Base-by-base conservation (phyloP, 306 rosid species). In the Mucuna pruriens region DNA sequence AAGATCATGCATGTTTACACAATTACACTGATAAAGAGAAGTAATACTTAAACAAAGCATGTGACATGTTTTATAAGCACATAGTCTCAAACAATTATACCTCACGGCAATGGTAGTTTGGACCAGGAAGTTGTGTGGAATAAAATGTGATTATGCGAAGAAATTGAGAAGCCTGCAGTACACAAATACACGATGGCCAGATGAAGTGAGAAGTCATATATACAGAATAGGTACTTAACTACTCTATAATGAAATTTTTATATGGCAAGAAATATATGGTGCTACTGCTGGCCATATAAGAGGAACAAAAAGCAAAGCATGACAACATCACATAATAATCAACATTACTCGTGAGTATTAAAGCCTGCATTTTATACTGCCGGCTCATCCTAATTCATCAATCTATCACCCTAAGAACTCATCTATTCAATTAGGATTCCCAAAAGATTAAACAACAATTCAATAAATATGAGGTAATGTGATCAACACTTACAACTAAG, bases 41-140 rank as follows among this genome's bases (percentile, higher is more conserved):
- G 49, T 29, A 31, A 42, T 3, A 34, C 11, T 34, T 36, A 17
- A 78, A 49, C 31, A 76, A 65, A 12, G 39, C 49, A 76, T 9
- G 51, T 17, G 20, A 57, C 42, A 57, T 46, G 23, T 16, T 31
- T 77, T 57, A 42, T 42, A 33, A 67, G n/a, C n/a, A 38, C 25
- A 44, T 15, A 23, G 33, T 42, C 64, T 49, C 6, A 42, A 75
- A 49, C 57, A 75, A 22, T 17, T 31, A 69, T 85, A 92, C 98
- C 95, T 81, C 89, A 0, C 95, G 90, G 84, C 97, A 91, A 72
- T 94, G 97, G 62, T 91, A 92, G 81, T 90, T 92, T 77, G 97
- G 98, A 84, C 97, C 98, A 73, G 95, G 97, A 88, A 94, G 97
- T 76, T 91, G 97, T 19, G 98, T 94, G 8, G 98, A 90, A 81